Base-by-base conservation (phyloP, 1,139 yeast genomes). In the Yamadazyma triangularis region DNA sequence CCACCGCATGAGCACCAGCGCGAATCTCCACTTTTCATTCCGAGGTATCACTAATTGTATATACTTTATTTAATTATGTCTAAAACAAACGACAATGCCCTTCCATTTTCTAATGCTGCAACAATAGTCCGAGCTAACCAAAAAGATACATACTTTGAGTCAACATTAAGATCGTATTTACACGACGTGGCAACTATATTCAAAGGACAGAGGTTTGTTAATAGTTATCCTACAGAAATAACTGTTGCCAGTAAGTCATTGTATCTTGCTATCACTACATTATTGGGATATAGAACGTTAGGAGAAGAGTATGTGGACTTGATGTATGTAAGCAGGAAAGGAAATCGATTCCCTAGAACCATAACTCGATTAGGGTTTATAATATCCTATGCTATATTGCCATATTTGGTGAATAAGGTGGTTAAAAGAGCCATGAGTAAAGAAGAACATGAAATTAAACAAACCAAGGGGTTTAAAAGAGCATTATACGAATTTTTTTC, bases 261-360 rank as follows among this genome's bases (percentile, higher is more conserved):
- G 1, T 88, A 89, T 47, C 62, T 86, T 16, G 61, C 69, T 2
- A 59, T 86, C 23, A 89, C 96, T 0, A 87, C 96, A 0, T 54
- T 83, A 11, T 40, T 76, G 4, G 91, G 93, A 0, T 77, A 86
- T 4, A 66, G 93, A 34, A 89, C 97, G 0, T 60, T 89, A 20
- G 98, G 98, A 0, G 97, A 89, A 52, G 97, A 91, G 56, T 89
- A 89, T 53, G 91, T 89, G 12, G 96, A 89, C 55, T 62, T 89
- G 35, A 63, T 82, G 13, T 86, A 87, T 48, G 84, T 85, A 5
- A 69, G 53, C 36, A 64, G 68, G 36, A 58, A 56, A 31, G 86
- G 79, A 1, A 62, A 46, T 15, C 48, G 60, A 18, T 53, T 81
- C 11, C 83, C 86, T 2, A 61, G 56, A 24, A 20, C 63, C 1